A percentile compares a stretch with the other conserved stretches of the same genome.
Evolutionary conservation across 176 grass and related monocot genomes (phyloP).

Genomic region (Carex parvula): DNA sequence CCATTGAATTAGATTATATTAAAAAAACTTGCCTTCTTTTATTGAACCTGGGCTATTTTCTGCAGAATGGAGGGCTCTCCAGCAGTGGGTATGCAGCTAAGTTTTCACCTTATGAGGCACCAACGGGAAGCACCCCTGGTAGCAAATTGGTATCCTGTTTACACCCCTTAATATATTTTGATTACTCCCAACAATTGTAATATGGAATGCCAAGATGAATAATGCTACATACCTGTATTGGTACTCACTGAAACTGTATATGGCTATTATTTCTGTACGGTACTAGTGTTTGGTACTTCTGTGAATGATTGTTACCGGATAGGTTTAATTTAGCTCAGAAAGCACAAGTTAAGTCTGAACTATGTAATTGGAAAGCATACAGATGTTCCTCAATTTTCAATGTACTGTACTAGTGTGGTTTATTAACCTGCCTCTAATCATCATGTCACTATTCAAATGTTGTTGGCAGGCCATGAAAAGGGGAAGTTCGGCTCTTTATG

Average conservation of each 20-base stretch:
- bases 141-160: conserved; percentile 17
- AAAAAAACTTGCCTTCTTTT: background rate
- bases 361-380: background rate
- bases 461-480: conserved; percentile 65
- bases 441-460: background rate
- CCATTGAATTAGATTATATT: background rate
- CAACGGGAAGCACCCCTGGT: conserved; percentile 18
- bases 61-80: conserved; percentile 17
- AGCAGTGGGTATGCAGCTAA: conserved; percentile 13
- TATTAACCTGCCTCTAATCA: background rate
- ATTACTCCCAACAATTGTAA: background rate
- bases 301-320: background rate
- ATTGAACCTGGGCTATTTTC: background rate
- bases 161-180: conserved; percentile 11
- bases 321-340: background rate
- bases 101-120: conserved; percentile 19
- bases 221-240: background rate
- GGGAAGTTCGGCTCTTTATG: conserved; percentile 48
- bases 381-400: no score
- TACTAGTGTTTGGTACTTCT: background rate
- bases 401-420: background rate
- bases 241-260: background rate
- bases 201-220: background rate
- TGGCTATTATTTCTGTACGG: background rate
- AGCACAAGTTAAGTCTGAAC: background rate